These are phyloP conservation scores for Chaetomium olivaceum DNA, from an alignment of 2,329 filamentous ascomycete species.

Conservation along the genomic window DNA sequence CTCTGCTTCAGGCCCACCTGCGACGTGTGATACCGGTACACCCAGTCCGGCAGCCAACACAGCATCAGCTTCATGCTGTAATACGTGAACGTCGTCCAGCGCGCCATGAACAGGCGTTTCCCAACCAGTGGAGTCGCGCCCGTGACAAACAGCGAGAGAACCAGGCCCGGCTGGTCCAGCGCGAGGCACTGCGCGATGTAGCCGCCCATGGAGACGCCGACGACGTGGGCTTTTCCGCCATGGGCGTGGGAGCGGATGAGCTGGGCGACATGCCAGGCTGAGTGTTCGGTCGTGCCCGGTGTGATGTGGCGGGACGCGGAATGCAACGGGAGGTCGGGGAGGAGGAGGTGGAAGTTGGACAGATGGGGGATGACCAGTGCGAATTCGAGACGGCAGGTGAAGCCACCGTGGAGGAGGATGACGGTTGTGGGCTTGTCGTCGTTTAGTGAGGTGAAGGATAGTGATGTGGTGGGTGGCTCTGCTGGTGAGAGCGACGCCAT, in stretches of 20 bases:
- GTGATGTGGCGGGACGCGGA: neutral
- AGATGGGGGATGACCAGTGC: neutral
- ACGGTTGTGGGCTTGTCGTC: neutral
- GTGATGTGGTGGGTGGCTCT: neutral
- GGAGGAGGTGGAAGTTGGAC: neutral
- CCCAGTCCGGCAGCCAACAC: neutral
- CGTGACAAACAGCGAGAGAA: neutral
- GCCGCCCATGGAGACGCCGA: neutral
- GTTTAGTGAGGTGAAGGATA: neutral
- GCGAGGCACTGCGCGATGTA: neutral
- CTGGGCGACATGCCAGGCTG: neutral
- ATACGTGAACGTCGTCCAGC: neutral
- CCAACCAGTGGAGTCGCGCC: neutral
- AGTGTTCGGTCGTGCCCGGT: neutral
- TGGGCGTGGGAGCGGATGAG: neutral
- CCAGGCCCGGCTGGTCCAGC: neutral
- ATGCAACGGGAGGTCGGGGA: neutral
- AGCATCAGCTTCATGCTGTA: neutral
- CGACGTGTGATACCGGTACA: neutral
- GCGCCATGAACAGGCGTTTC: neutral
- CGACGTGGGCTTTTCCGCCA: neutral
- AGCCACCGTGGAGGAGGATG: neutral
- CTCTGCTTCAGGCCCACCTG: neutral
- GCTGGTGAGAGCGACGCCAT: neutral
- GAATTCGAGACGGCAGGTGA: neutral